Base-by-base conservation (phyloP, 805 yeast genomes). In the Lipomyces anomalus region DNA sequence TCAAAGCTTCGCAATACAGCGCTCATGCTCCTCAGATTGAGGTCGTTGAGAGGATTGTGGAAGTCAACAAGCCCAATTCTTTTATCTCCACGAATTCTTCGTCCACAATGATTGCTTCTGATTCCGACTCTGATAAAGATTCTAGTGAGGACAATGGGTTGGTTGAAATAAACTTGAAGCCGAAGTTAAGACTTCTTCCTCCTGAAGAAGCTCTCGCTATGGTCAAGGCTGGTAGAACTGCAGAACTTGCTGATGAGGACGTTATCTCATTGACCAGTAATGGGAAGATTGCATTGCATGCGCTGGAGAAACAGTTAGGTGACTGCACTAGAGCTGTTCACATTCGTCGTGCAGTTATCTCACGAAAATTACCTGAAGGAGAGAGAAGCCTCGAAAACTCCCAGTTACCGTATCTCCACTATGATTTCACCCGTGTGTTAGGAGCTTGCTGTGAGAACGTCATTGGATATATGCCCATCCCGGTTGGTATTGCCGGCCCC, bases 381-480 rank as follows among this genome's bases (percentile, higher is more conserved):
- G n/a, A n/a, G n/a, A n/a, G n/a, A n/a, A 80, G 85, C 16, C 72
- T 92, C 44, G 82, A 80, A 55, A 68, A 82, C 2, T 70, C 76
- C 28, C 76, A 78, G 53, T 72, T 92, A 53, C 99, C 99, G 16
- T 88, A 79, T 66, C 69, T 73, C 53, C 69, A 78, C 60, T 92
- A 90, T 62, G 96, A 92, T 64, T 92, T 88, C 64, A 94, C 88
- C 63, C 81, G 97, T 56, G 98, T 92, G 4, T 82, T 89, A 61
- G 98, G 98, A 51, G 97, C 98, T 6, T 92, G 99, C 70, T 92
- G 99, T 72, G 99, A 92, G 66, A 92, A 92, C 61, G 99, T 92
- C 47, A 84, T 92, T 65, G 99, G 99, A 24, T 92, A 74, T 63
- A 78, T 90, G 80, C 99, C 98, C 22, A 65, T 92, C 35, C 99